A percentile compares a stretch with the other conserved stretches of the same genome.
Evolutionary conservation across 805 yeast species (phyloP).

Genomic region (Komagataella kurtzmanii): DNA sequence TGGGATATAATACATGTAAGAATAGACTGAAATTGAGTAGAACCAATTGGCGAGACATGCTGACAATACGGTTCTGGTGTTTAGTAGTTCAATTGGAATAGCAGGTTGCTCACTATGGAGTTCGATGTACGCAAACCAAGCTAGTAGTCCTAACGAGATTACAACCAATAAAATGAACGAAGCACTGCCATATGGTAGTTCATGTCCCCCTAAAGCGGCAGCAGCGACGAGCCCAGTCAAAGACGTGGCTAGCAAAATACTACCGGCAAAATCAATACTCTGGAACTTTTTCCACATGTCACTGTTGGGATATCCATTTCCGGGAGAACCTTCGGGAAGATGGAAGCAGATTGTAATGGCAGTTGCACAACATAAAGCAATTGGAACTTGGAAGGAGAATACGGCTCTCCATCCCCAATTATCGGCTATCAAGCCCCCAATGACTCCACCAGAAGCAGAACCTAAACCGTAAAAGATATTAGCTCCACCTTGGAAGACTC

Average conservation of each 20-base stretch:
- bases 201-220: constrained; percentile 54
- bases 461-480: constrained; percentile 71
- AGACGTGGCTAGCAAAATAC: constrained; percentile 41
- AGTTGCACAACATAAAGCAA: constrained; percentile 26
- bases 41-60: constrained; percentile 62
- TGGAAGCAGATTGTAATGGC: constrained; percentile 23
- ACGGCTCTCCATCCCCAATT: constrained; percentile 57
- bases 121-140: constrained; percentile 38
- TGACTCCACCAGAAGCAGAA: constrained; percentile 55
- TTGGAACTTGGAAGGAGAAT: constrained; percentile 39
- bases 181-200: constrained; percentile 30
- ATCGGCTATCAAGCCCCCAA: constrained; percentile 44
- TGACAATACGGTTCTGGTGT: constrained; percentile 45
- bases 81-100: constrained; percentile 46
- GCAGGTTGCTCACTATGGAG: constrained; percentile 41
- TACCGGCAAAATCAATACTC: constrained; percentile 57
- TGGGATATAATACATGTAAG: constrained; percentile 59
- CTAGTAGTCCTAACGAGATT: constrained; percentile 19
- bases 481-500: constrained; percentile 71
- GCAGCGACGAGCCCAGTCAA: constrained; percentile 48
- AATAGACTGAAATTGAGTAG: constrained; percentile 51
- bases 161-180: constrained; percentile 21
- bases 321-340: constrained; percentile 33
- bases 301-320: constrained; percentile 35
- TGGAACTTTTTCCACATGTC: constrained; percentile 31